Conservation (phyloP, 345 rosid genomes). For the Camelina laxa region DNA sequence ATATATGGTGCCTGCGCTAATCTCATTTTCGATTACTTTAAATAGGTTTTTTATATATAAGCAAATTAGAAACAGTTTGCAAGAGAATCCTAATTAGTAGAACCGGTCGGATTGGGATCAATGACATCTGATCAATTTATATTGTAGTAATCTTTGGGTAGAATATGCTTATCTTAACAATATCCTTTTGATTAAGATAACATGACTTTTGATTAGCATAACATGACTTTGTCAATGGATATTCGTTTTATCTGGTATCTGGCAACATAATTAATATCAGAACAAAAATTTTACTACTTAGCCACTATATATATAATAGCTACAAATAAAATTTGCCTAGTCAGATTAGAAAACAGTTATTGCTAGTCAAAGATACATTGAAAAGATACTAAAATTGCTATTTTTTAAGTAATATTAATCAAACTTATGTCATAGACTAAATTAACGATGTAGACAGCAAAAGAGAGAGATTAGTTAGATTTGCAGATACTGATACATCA, state of each 20-base stretch:
- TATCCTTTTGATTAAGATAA: neutral
- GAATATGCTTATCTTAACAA: neutral
- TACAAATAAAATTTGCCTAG: neutral
- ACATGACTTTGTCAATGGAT: neutral
- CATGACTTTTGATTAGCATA: no score
- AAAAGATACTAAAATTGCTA: neutral
- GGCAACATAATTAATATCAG: neutral
- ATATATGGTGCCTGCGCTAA: slow-evolving; percentile 18
- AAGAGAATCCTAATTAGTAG: neutral
- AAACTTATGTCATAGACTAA: neutral
- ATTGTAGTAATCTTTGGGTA: neutral
- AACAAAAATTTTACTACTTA: no score
- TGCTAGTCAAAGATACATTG: slow-evolving; percentile 10
- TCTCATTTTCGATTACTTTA: slow-evolving; percentile 18
- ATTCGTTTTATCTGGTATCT: neutral
- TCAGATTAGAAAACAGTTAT: neutral
- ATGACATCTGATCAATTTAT: neutral
- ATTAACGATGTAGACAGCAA: neutral
- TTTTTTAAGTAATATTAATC: neutral
- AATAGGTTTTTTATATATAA: neutral
- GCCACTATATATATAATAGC: no score
- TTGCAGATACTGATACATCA: slow-evolving; percentile 8
- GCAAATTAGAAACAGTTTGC: neutral
- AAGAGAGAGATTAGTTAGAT: neutral
- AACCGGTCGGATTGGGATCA: neutral